Evolutionary conservation across 1,284 basidiomycete genomes (phyloP), one percentile per base, ranked within the genome.

Genomic region (Cryptococcus sp.): DNA sequence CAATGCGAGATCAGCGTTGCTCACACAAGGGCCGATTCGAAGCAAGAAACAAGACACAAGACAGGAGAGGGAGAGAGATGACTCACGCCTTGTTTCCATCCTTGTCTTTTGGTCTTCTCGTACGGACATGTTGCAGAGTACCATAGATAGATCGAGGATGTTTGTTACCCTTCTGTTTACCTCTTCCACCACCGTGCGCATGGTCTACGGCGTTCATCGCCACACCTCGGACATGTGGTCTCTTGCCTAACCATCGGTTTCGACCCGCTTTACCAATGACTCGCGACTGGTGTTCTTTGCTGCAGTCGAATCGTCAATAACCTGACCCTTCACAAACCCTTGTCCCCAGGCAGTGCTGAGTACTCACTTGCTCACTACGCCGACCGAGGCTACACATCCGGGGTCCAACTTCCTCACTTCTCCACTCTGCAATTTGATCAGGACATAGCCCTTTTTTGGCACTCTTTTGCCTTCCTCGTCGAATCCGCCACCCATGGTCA

Each of bases 191-290:
- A 80, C 95, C 95, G 78, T 83, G 93, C 63, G 95, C 94, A 80
- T 99, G 95, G 79, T 98, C 95, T 60, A 84, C 93, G 84, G 92
- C 88, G 80, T 99, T 99, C 95, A 97, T 98, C 25, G 95, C 95
- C 62, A 97, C 87, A 88, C 95, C 95, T 76, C 95, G 87, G 37
- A 97, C 93, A 63, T 86, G 86, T 3, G 95, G 95, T 68, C 89
- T 80, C 67, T 86, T 80, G 40, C 95, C 95, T 26, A 98, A 80
- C 92, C 93, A 96, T 50, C 96, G 83, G 50, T 82, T 83, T 62
- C 95, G 80, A 45, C 95, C 95, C 17, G 96, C 95, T 79, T 99
- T 99, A 44, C 93, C 95, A 46, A 98, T 79, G 49, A 82, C 85
- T 22, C 86, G 81, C 66, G 89, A 87, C 78, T 93, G 90, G 86